Conservation (phyloP, 192 early-diverging fungal genomes). For the Gonapodya prolifera region DNA sequence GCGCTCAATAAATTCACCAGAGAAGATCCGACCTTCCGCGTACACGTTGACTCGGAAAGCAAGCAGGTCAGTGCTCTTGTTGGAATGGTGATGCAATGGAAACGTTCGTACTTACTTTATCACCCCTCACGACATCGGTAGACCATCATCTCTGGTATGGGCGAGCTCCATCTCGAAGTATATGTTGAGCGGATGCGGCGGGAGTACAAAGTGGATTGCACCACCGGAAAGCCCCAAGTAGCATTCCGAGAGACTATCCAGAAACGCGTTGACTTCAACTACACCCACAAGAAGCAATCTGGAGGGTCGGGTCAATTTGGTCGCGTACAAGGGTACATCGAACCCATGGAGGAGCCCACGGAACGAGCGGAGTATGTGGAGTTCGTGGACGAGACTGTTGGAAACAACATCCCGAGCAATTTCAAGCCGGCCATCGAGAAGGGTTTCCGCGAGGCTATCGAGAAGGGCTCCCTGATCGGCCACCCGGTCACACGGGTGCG, state of each 20-base stretch:
- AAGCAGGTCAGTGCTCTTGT: conserved; percentile 31
- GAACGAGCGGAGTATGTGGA: conserved; percentile 41
- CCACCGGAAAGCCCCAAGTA: conserved; percentile 93
- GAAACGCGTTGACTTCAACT: conserved; percentile 63
- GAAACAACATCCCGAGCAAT: conserved; percentile 86
- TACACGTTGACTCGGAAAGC: conserved; percentile 62
- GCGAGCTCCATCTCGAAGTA: conserved; percentile 76
- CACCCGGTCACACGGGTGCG: conserved; percentile 75
- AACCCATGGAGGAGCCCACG: conserved; percentile 61
- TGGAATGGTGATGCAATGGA: no score
- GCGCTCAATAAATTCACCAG: conserved; percentile 55
- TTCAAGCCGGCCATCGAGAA: conserved; percentile 94
- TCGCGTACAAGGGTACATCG: conserved; percentile 80
- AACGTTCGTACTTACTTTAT: not conserved
- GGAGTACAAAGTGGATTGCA: conserved; percentile 91
- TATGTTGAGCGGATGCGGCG: conserved; percentile 98
- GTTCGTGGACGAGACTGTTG: conserved; percentile 76
- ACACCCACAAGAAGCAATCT: conserved; percentile 98
- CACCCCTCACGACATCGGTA: not conserved
- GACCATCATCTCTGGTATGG: conserved; percentile 83
- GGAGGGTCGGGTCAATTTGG: conserved; percentile 96
- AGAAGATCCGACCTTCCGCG: conserved; percentile 78
- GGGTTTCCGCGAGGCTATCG: conserved; percentile 80
- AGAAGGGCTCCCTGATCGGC: conserved; percentile 85
- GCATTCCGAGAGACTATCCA: conserved; percentile 93